phyloP scores from a whole-genome alignment of 768 basidiomycete species.

The Naganishia kalamii region DNA sequence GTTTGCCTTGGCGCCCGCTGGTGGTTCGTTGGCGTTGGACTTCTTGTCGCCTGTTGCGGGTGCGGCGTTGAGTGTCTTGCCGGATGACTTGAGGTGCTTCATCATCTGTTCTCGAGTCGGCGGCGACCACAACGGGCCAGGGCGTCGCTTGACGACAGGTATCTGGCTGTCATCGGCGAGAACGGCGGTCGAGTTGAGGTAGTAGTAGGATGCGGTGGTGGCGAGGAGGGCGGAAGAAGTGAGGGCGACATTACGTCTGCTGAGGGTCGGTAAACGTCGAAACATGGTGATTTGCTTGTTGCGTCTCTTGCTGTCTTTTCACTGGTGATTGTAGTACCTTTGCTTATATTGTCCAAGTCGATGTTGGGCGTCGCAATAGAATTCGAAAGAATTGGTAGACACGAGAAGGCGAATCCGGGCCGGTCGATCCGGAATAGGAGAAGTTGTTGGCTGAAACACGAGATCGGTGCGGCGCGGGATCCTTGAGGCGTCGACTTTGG shows the following conservation, averaged over 20 bases:
- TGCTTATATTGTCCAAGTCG: not conserved
- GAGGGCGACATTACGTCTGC: constrained; percentile 17
- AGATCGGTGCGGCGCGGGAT: constrained; percentile 15
- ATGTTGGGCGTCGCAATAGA: not conserved
- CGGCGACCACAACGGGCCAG: constrained; percentile 47
- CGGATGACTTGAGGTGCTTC: constrained; percentile 43
- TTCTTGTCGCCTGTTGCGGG: not conserved
- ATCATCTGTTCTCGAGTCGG: constrained; percentile 47
- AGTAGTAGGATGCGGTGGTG: constrained; percentile 13
- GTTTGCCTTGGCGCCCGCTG: constrained; percentile 17
- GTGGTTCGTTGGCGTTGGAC: not conserved
- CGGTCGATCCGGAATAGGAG: constrained; percentile 7
- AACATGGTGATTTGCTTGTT: constrained; percentile 17
- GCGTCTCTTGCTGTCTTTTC: not conserved
- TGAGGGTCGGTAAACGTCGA: constrained; percentile 12
- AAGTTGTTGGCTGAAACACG: constrained; percentile 11
- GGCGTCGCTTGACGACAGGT: constrained; percentile 43
- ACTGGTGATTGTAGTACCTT: no score
- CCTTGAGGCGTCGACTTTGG: not conserved
- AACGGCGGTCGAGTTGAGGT: constrained; percentile 20
- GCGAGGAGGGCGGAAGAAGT: constrained; percentile 18
- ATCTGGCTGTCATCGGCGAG: constrained; percentile 23
- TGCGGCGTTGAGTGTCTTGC: constrained; percentile 19
- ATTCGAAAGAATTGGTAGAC: not conserved
- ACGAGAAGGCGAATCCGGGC: constrained; percentile 13